These are phyloP conservation scores for Ustilago nuda DNA, from an alignment of 1,284 basidiomycete genomes.

Conservation along the genomic window DNA sequence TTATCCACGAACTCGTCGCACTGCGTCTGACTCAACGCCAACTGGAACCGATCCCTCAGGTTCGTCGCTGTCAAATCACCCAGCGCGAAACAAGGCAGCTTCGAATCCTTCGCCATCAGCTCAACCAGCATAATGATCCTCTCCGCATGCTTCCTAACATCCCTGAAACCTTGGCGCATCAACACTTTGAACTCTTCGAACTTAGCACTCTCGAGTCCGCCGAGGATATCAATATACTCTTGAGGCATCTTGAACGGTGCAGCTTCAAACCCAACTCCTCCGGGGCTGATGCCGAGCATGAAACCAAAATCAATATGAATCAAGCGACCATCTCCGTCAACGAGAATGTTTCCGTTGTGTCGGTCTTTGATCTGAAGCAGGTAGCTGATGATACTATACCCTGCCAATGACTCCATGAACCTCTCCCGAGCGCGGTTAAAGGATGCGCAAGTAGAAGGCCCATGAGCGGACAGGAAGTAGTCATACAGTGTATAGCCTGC, in stretches of 20 bases:
- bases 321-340: conserved; percentile 93
- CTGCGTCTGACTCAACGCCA: conserved; percentile 85
- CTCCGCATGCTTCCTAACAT: conserved; percentile 94
- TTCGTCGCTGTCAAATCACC: conserved; percentile 88
- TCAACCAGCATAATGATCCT: conserved; percentile 95
- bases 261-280: conserved; percentile 96
- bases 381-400: conserved; percentile 91
- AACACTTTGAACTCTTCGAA: conserved; percentile 87
- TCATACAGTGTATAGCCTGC: conserved; percentile 63
- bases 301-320: conserved; percentile 98
- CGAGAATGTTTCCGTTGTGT: conserved; percentile 97
- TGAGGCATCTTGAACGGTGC: conserved; percentile 96
- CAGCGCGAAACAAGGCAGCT: conserved; percentile 89
- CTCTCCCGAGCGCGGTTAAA: conserved; percentile 75
- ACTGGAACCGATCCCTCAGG: conserved; percentile 92
- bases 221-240: conserved; percentile 96
- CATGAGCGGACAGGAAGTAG: conserved; percentile 63
- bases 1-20: conserved; percentile 82
- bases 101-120: conserved; percentile 95
- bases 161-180: conserved; percentile 93
- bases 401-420: conserved; percentile 92
- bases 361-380: conserved; percentile 98
- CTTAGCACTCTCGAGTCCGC: conserved; percentile 81
- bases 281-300: conserved; percentile 87
- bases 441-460: conserved; percentile 51